Base-by-base conservation (phyloP, 2,329 filamentous ascomycete genomes). In the Penicillium paneum region DNA sequence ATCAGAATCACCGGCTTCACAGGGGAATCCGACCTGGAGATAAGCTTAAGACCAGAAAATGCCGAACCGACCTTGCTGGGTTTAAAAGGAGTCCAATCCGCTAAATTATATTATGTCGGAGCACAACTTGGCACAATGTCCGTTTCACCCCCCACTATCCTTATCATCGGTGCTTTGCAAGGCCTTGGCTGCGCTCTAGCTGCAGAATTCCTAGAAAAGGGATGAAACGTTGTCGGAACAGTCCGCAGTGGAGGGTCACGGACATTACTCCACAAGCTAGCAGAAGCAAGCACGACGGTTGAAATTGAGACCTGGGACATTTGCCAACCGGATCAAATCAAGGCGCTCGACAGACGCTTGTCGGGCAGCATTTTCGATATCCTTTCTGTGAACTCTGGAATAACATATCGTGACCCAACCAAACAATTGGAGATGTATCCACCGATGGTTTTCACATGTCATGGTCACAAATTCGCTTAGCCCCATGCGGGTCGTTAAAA, bases 401-500 rank as follows among this genome's bases (percentile, higher is more conserved):
- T 36, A 41, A 49, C 46, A 0, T 41, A 49, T 38, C 35, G 35
- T 15, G 46, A 41, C 36, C 36, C 38, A 24, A 49, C 46, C 46
- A 49, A 24, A 49, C 8, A 12, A 49, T 49, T 17, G 46, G 46
- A 8, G 46, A 49, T 2, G 46, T 49, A 15, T 49, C 46, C 31
- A 49, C 46, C 19, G 46, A 49, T 6, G 46, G 41, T 10, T 49
- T 49, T n/a, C 31, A 12, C 46, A 49, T 41, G 46, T 49, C 26
- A 49, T 49, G 46, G 46, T 49, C 35, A 49, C 46, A 2, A 49
- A 49, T 49, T 38, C 46, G 26, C 46, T 49, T 15, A 49, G 46
- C 13, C 46, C 35, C 13, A 49, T 49, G 46, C 46, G 46, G 21
- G 46, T 49, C 17, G n/a, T 49, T 41, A 35, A 49, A 8, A 31